Conservation (phyloP, 179 eudicot species). For the Heliamphora pulchella region DNA sequence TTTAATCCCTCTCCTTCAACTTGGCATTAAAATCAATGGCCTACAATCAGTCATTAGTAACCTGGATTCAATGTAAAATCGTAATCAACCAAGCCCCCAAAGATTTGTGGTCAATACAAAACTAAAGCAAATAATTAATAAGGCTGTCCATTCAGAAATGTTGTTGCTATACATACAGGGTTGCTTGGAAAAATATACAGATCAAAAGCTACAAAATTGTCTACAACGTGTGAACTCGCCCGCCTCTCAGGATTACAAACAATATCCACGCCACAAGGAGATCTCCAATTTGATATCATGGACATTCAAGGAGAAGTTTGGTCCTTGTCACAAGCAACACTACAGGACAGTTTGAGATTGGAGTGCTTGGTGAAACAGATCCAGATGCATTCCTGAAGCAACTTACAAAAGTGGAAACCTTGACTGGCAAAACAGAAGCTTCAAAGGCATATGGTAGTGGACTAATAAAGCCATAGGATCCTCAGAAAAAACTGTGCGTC, state of each 20-base stretch:
- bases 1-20: constrained; percentile 2
- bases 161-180: not conserved
- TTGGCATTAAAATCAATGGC: not conserved
- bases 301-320: not conserved
- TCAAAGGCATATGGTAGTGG: not conserved
- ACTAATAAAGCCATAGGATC: constrained; percentile 14
- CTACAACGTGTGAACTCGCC: not conserved
- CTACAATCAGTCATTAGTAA: constrained; percentile 5
- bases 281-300: not conserved
- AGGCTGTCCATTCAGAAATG: not conserved
- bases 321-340: constrained; percentile 8
- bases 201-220: constrained; percentile 5
- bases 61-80: not conserved
- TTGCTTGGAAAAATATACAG: not conserved
- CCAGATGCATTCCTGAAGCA: constrained; percentile 10
- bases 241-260: constrained; percentile 7
- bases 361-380: constrained; percentile 9
- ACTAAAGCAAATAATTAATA: not conserved
- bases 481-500: constrained; percentile 10
- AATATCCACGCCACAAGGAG: constrained; percentile 9
- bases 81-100: not conserved
- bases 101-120: not conserved
- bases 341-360: not conserved
- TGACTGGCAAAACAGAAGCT: not conserved
- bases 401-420: constrained; percentile 7